Evolutionary conservation across 345 rosid genomes (phyloP), one percentile per base, ranked within the genome.

Genomic region (Lenwebbia sp.): DNA sequence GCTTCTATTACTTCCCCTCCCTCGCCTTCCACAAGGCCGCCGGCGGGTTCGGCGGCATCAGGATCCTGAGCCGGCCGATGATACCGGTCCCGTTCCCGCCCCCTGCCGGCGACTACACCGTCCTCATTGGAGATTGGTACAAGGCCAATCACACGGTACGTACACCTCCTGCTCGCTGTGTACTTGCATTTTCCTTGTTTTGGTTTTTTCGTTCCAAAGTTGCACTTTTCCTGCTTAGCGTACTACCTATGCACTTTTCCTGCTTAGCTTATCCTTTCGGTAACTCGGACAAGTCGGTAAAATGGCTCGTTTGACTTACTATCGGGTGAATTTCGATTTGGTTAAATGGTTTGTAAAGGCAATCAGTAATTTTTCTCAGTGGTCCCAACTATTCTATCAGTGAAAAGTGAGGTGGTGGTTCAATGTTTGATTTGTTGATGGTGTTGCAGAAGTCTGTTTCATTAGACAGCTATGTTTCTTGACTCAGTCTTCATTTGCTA

Each of bases 21-120:
- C 94, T 94, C 12, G 95, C 84, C 10, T 93, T 94, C 92, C 97
- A 94, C 92, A 94, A 94, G 85, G 95, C 97, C 14, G 97, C 94
- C 0, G 97, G 97, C 17, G 97, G 90, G 41, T 94, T 93, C 40
- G 97, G 97, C 4, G 96, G 96, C 30, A 92, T 94, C 53, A 87
- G 93, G 83, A 93, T 94, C 89, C 95, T 93, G 11, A 94, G 97
- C 88, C 91, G 97, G 3, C 95, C 95, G 1, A 52, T 87, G 84
- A 94, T 94, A 81, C 97, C 97, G 0, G 97, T 94, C 55, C 97
- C 97, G 6, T 94, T 93, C 85, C 88, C 91, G 0, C 93, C 91
- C 56, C 97, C 97, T 5, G 91, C 89, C 2, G 94, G 92, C 1
- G 97, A 94, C 85, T 93, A 88, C 91, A 93, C 96, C 21, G 41